These are phyloP conservation scores for Gossypium mustelinum DNA, from an alignment of 345 rosid genomes.

Conservation along the genomic window DNA sequence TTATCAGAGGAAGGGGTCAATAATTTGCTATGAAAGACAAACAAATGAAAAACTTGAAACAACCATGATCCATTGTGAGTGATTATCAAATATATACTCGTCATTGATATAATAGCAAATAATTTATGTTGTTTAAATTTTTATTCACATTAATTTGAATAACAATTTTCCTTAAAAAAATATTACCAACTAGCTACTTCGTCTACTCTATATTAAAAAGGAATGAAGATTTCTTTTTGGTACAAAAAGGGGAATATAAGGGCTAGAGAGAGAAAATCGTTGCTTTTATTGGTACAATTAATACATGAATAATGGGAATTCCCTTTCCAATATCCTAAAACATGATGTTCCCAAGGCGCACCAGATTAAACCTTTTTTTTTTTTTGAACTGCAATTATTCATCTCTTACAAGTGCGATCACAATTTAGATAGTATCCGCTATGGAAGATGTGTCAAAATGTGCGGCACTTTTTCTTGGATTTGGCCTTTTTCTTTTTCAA, in stretches of 20 bases:
- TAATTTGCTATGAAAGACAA: background rate
- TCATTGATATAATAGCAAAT: too few relatives aligned
- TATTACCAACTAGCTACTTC: too few relatives aligned
- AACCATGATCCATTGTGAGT: background rate
- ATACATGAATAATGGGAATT: background rate
- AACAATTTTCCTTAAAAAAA: too few relatives aligned
- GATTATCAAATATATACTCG: too few relatives aligned
- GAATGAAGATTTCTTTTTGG: too few relatives aligned
- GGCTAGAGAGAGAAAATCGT: background rate
- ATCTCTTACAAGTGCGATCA: background rate
- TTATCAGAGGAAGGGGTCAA: background rate
- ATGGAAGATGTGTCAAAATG: background rate
- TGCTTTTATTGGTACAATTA: background rate
- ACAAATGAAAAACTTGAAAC: background rate
- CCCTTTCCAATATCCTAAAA: background rate
- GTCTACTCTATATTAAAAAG: too few relatives aligned
- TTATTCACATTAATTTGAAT: too few relatives aligned
- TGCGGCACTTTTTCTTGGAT: background rate
- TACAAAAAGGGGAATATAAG: background rate
- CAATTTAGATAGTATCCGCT: background rate
- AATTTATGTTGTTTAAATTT: too few relatives aligned
- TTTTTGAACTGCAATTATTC: background rate
- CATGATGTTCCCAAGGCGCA: background rate
- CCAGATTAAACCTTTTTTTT: background rate
- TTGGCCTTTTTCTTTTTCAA: background rate